Conservation (phyloP, 352 stramenopile genomes). For the Aphanomyces invadans region DNA sequence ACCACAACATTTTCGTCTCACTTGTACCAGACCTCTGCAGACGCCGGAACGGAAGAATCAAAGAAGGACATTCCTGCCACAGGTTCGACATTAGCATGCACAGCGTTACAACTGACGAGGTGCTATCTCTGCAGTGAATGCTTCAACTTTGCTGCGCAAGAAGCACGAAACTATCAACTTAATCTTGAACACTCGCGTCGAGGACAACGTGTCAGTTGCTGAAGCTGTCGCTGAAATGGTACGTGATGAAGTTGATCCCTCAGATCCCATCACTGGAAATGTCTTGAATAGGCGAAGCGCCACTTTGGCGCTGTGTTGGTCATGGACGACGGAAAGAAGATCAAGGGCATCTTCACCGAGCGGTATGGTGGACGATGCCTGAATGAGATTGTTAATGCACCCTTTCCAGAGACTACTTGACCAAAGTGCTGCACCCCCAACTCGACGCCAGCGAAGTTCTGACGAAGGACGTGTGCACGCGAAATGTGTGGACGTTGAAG, state of each 20-base stretch:
- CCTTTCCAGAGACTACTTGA: constrained; percentile 48
- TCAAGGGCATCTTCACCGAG: constrained; percentile 79
- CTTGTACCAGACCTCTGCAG: background rate
- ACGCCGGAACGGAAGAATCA: constrained; percentile 1
- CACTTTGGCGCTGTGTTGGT: constrained; percentile 78
- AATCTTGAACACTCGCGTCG: constrained; percentile 70
- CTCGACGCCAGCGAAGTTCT: constrained; percentile 48
- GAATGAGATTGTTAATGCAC: background rate
- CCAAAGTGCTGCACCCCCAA: constrained; percentile 66
- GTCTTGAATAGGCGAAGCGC: constrained; percentile 34
- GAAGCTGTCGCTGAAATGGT: constrained; percentile 70
- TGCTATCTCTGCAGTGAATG: constrained; percentile 52
- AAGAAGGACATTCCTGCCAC: background rate
- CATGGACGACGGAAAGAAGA: constrained; percentile 75
- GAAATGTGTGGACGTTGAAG: constrained; percentile 48
- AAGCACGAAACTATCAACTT: constrained; percentile 76
- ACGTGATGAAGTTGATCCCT: too few species aligned
- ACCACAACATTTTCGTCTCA: background rate
- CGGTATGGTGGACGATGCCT: constrained; percentile 24
- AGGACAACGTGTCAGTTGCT: constrained; percentile 69
- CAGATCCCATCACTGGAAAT: background rate
- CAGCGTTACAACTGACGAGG: too few species aligned
- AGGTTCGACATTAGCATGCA: constrained; percentile 11
- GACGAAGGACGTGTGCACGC: constrained; percentile 54
- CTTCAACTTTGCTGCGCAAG: constrained; percentile 66